Base-by-base conservation (phyloP, 768 basidiomycete species). In the Neoboletus magnificus region DNA sequence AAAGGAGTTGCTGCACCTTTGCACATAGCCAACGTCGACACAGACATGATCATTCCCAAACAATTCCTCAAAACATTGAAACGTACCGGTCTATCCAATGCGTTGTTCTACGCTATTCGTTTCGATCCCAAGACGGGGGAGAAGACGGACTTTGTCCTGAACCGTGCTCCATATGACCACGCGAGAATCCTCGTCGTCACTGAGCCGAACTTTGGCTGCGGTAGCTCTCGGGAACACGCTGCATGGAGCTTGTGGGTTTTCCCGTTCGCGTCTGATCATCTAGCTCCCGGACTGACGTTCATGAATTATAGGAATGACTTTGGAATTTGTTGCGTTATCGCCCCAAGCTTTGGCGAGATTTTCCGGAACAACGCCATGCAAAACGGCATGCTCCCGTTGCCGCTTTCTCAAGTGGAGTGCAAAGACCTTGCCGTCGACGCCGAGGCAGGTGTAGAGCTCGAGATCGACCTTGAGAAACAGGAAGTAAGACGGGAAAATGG, bases 31-130 rank as follows among this genome's bases (percentile, higher is more conserved):
- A 92, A 93, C 62, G 85, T 94, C 59, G 93, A 96, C 73, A 96
- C 93, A 44, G 93, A 96, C 65, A 89, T 88, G 83, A 92, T 96
- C 70, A 93, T 95, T 66, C 93, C 93, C 3, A 93, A 94, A 65
- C 92, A 93, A 65, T 95, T 94, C 77, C 74, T 95, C 71, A 95
- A 94, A 74, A 95, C 93, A 0, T 74, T 96, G 64, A 91, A 93
- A 71, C 82, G 93, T 52, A 93, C 93, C 40, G 93, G 93, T 43
- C 79, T 96, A 44, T 89, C 90, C 9, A 76, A 86, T 52, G 91
- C 89, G 20, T 74, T 93, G 48, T 96, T 96, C 79, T 87, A 80
- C 68, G 81, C 87, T n/a, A 75, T 90, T 39, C 83, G 93, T 46
- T 87, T 85, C 66, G 83, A 93, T 65, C 82, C 85, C 6, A 79